Evolutionary conservation across 2,329 filamentous ascomycete species (phyloP), one percentile per base, ranked within the genome.

Genomic region (Canariomyces notabilis): DNA sequence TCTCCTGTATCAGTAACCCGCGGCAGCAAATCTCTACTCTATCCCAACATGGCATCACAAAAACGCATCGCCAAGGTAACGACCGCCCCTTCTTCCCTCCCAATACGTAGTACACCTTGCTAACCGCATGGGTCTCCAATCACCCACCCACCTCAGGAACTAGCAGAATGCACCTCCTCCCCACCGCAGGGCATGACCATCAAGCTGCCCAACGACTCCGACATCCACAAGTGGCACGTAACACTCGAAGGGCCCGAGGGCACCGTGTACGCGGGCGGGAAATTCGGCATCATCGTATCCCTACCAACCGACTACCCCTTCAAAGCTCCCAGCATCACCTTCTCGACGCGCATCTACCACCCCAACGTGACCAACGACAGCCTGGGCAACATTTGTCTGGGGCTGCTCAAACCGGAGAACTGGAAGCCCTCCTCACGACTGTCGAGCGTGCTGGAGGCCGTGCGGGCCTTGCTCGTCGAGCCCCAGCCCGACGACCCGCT

Each of bases 281-380:
- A 70, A 55, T 96, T 89, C 77, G 79, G 79, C 56, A 70, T 96
- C 51, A 69, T 82, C 52, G 74, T 95, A 57, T 75, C 68, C 33
- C 80, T 96, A 9, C 89, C 89, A 12, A 69, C 73, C 57, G 84
- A 89, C 61, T 95, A 95, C 73, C 89, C 89, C 29, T 95, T 95
- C 81, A 93, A 93, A 69, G 82, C 89, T 18, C 89, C 89, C 14
- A 72, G 77, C 50, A 76, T 95, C 57, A 81, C 77, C 62, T 95
- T 95, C 76, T 71, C 74, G 55, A 95, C 89, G 42, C 91, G 90
- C 69, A 87, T 95, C 74, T 96, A 95, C 77, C 90, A 96, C 72
- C 89, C 90, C 36, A 96, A 96, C 70, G 80, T 96, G 49, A 89
- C 85, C 62, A 93, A 95, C 75, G 89, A 95, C 67, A 77, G 79